Base-by-base conservation (phyloP, 2,329 filamentous ascomycete genomes). In the Claviceps sp. region DNA sequence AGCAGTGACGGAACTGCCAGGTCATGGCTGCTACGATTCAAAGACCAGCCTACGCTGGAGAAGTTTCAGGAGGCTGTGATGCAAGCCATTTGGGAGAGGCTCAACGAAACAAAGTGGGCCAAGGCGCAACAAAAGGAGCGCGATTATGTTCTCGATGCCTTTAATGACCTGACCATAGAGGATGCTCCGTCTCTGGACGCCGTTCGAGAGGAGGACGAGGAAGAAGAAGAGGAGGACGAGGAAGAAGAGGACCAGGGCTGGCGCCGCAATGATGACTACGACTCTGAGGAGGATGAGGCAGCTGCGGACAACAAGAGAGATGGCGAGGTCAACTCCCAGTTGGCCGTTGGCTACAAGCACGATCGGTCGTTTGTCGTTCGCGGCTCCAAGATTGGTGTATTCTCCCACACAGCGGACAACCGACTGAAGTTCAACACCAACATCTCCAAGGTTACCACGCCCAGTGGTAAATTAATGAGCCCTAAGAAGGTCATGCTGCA, bases 401-500 rank as follows among this genome's bases (percentile, higher is more conserved):
- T 98, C 78, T 97, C 94, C 68, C 93, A 98, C 64, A 95, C 89
- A 0, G 76, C 83, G 0, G 87, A 95, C 70, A 94, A 97, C 65
- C 84, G 91, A 58, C 78, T 98, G 16, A 87, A 97, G 65, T 98
- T 97, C 67, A 88, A 88, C 13, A 98, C 93, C 54, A 97, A 90
- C 57, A 98, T 98, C 61, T 95, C 88, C 55, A 95, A 94, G 68
- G 88, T 98, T 49, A 83, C 89, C 66, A 95, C 91, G 0, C 88
- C 90, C 2, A 79, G 80, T 45, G 93, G 93, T 60, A 86, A 85
- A 64, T 75, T 90, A 0, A 96, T 98, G 72, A 90, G 85, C 55
- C 93, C 93, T 6, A 94, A 88, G 71, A 98, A 95, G 72, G 88
- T 95, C 62, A 96, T 96, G 90, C 75, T 96, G 47, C 90, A 96